Evolutionary conservation across 306 rosid species (phyloP).

Genomic region (Psophocarpus tetragonolobus): DNA sequence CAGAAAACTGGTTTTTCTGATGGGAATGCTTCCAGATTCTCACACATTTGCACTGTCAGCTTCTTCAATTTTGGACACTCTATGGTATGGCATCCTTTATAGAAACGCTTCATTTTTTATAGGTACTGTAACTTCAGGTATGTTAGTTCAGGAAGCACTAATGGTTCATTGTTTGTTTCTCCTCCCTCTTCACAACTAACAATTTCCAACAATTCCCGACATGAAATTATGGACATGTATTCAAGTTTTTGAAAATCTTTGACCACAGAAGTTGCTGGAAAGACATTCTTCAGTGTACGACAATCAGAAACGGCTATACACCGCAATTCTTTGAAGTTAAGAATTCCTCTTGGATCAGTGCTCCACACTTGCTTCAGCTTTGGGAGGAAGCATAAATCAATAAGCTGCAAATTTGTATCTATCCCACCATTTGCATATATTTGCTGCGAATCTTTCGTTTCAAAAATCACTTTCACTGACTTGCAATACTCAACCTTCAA

Average conservation of each 20-base stretch:
- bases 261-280: constrained; percentile 13
- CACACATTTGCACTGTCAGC: fast-evolving
- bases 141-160: not conserved
- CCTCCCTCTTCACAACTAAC: not conserved
- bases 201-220: not conserved
- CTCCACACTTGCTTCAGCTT: not conserved
- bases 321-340: not conserved
- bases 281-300: not conserved
- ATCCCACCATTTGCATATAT: not conserved
- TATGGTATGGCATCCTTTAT: not conserved
- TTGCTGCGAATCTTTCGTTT: not conserved
- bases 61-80: not conserved
- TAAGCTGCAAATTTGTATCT: not conserved
- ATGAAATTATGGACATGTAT: fast-evolving
- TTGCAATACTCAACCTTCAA: not conserved
- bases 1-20: not conserved
- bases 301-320: fast-evolving
- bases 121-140: fast-evolving
- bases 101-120: not conserved
- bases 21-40: not conserved
- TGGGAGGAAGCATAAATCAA: not conserved
- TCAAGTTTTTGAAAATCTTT: not conserved
- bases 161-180: not conserved
- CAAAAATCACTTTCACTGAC: constrained; percentile 28
- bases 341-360: not conserved